Evolutionary conservation across 2,329 filamentous ascomycete species (phyloP).

Genomic region (Aspergillus clavatus): DNA sequence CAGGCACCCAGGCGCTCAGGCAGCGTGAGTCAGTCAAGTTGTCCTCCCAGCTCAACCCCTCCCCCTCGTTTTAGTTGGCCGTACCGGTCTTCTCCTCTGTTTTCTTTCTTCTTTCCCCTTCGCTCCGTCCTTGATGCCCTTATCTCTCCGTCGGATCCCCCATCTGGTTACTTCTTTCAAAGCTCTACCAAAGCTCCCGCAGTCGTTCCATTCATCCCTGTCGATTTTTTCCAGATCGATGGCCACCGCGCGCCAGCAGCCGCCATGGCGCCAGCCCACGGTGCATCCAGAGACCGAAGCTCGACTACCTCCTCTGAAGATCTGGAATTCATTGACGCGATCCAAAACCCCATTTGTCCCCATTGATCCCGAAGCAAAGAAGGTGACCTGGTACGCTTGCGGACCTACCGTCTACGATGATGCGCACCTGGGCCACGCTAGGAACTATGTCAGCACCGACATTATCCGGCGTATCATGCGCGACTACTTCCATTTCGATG

Average conservation of each 20-base stretch:
- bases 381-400: slow-evolving; percentile 83
- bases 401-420: slow-evolving; percentile 84
- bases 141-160: slow-evolving; percentile 13
- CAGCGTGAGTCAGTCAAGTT: slow-evolving; percentile 14
- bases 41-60: slow-evolving; percentile 8
- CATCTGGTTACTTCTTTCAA: slow-evolving; percentile 10
- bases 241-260: slow-evolving; percentile 37
- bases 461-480: slow-evolving; percentile 77
- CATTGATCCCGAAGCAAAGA: slow-evolving; percentile 60
- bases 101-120: slow-evolving; percentile 14
- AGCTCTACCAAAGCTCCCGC: slow-evolving; percentile 13
- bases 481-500: slow-evolving; percentile 76
- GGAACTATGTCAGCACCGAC: slow-evolving; percentile 88
- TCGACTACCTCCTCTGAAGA: slow-evolving; percentile 55
- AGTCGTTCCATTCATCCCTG: slow-evolving; percentile 9
- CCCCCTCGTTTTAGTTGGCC: slow-evolving; percentile 4
- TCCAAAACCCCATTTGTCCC: slow-evolving; percentile 70
- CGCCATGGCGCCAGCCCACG: slow-evolving; percentile 41
- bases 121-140: slow-evolving; percentile 23
- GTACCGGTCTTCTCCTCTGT: slow-evolving; percentile 1
- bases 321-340: slow-evolving; percentile 77
- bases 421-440: slow-evolving; percentile 74
- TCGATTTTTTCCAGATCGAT: slow-evolving; percentile 22
- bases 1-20: slow-evolving; percentile 2
- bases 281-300: slow-evolving; percentile 27